phyloP scores from a whole-genome alignment of 192 early-diverging fungal species.

The Coemansia sp. region DNA sequence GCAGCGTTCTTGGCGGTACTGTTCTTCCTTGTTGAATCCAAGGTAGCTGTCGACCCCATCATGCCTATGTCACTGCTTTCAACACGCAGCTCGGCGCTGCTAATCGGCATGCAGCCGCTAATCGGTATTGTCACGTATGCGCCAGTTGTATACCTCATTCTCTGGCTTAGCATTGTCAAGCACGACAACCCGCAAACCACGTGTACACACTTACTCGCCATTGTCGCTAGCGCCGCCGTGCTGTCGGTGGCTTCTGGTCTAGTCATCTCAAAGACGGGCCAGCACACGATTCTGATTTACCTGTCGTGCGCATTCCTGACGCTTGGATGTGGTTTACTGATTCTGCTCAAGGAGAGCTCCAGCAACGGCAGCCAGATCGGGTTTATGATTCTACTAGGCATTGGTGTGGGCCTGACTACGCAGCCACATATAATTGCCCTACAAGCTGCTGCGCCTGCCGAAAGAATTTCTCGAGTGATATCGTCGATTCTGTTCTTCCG shows the following conservation, averaged over 20 bases:
- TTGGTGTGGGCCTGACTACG: slow-evolving; percentile 35
- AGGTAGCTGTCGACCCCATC: slow-evolving; percentile 60
- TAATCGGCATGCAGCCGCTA: slow-evolving; percentile 30
- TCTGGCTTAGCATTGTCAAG: slow-evolving; percentile 66
- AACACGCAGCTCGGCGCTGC: slow-evolving; percentile 33
- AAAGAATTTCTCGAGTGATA: slow-evolving; percentile 17
- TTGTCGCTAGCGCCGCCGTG: slow-evolving; percentile 17
- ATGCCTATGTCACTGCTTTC: slow-evolving; percentile 56
- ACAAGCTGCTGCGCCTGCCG: slow-evolving; percentile 14
- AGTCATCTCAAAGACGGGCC: slow-evolving; percentile 13
- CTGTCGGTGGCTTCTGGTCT: slow-evolving; percentile 3
- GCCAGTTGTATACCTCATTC: slow-evolving; percentile 59
- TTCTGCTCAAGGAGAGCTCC: slow-evolving; percentile 24
- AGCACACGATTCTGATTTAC: slow-evolving; percentile 1
- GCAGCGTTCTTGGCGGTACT: slow-evolving; percentile 54
- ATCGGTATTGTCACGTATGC: slow-evolving; percentile 30
- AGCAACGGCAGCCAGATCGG: slow-evolving; percentile 20
- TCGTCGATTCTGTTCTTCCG: slow-evolving; percentile 33
- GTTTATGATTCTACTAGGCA: slow-evolving; percentile 40
- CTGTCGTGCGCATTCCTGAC: slow-evolving; percentile 19
- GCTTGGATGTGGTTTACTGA: slow-evolving; percentile 27
- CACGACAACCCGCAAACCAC: slow-evolving; percentile 12
- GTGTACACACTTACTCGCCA: slow-evolving; percentile 21
- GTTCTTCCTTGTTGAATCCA: slow-evolving; percentile 66
- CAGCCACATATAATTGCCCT: slow-evolving; percentile 33